Evolutionary conservation across 805 yeast genomes (phyloP), one percentile per base, ranked within the genome.

Genomic region (Dipodascus albidus): DNA sequence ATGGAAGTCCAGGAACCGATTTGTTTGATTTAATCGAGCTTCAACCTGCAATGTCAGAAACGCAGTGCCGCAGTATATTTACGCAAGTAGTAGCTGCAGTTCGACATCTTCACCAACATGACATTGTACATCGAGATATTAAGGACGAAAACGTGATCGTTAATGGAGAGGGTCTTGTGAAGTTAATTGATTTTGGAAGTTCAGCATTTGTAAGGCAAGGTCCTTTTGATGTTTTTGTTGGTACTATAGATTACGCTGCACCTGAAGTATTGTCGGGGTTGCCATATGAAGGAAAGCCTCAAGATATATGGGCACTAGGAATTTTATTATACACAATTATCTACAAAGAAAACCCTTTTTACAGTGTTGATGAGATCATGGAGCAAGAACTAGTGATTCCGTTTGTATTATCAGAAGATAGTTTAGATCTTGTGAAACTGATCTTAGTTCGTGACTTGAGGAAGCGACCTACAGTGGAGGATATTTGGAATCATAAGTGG

Each of bases 231-330:
- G 96, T 93, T 3, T 91, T 93, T 69, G 98, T 93, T 1, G 99
- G 99, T 1, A 93, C 99, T 0, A 82, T 93, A 48, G 97, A 93
- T 67, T 93, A 91, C 67, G 98, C 98, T 0, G 95, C 98, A 0
- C 99, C 99, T 0, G 99, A 93, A 67, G 96, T 93, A 0, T 73
- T 93, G 35, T 77, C 82, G 51, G 99, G 98, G 1, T 82, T 82
- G 56, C 84, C 90, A 21, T 93, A 91, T 63, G 88, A 81, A 51
- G 99, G 99, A 21, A 84, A 80, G 65, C 91, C 96, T 2, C 99
- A 93, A 67, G 99, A 93, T 69, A 83, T 90, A 1, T 93, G 99
- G 99, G 96, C 98, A 0, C 74, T 91, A 64, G 99, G 99, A 1
- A 86, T 93, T 21, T 71, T 93, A 54, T 71, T 93, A 21, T 93